These are phyloP conservation scores for Gynochthodes officinalis DNA, from an alignment of 257 asterid species.

Conservation along the genomic window DNA sequence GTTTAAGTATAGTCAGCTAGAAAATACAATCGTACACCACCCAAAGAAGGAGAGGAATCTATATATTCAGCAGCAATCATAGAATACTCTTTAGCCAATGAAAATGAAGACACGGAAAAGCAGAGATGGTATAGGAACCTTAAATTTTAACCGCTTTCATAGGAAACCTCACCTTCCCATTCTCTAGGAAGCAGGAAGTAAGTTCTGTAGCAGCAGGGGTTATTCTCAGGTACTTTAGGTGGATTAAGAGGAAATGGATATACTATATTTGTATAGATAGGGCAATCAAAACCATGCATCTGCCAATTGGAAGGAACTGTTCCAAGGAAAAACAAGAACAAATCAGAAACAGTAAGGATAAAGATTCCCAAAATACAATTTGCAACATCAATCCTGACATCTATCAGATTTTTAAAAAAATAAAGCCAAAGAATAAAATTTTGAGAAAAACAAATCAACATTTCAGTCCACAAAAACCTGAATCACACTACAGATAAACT, in stretches of 20 bases:
- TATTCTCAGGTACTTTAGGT: conserved; percentile 90
- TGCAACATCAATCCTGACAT: background rate
- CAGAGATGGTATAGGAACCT: background rate
- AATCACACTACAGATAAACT: background rate
- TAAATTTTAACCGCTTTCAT: background rate
- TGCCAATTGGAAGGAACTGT: conserved; percentile 99
- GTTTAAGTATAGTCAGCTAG: no score
- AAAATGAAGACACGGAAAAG: background rate
- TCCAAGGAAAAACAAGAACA: conserved; percentile 22
- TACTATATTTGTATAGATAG: conserved; percentile 75
- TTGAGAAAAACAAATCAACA: background rate
- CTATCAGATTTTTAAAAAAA: background rate
- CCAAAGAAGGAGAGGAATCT: background rate
- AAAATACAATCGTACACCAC: background rate
- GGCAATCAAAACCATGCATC: conserved; percentile 93
- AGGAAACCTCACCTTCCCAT: conserved; percentile 77
- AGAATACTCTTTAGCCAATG: background rate
- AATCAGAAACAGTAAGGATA: conserved; percentile 17
- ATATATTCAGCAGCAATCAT: background rate
- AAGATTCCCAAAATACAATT: background rate
- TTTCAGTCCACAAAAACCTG: background rate
- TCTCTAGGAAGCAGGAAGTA: conserved; percentile 74
- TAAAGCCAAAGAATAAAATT: background rate
- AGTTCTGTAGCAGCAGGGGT: conserved; percentile 96
- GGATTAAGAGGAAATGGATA: conserved; percentile 91